These are phyloP conservation scores for Tubosaeta sp. DNA, from an alignment of 768 basidiomycete genomes.

Conservation along the genomic window DNA sequence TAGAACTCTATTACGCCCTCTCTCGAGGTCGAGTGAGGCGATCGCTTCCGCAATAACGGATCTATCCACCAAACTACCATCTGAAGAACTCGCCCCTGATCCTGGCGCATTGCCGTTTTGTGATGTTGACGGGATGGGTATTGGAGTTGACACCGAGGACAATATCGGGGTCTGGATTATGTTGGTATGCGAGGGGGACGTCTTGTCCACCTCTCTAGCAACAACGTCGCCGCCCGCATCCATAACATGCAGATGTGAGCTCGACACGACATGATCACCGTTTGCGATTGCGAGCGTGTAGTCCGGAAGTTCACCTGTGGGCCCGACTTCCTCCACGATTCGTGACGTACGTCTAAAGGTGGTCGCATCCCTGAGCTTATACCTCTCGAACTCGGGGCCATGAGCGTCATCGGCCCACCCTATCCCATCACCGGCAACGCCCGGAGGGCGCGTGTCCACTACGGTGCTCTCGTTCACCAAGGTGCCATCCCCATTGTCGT, in stretches of 20 bases:
- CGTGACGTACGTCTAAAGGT: conserved; percentile 20
- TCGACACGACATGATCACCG: neutral
- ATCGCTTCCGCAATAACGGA: conserved; percentile 29
- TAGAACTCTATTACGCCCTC: conserved; percentile 50
- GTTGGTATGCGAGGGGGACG: neutral
- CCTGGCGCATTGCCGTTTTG: conserved; percentile 18
- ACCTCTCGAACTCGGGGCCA: conserved; percentile 29
- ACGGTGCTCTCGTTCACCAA: neutral
- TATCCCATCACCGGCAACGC: conserved; percentile 36
- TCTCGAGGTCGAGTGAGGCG: conserved; percentile 34
- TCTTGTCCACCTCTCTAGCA: conserved; percentile 5
- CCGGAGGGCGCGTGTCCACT: neutral
- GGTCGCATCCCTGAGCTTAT: conserved; percentile 10
- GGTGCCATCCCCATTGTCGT: conserved; percentile 24
- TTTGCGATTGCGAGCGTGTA: conserved; percentile 16
- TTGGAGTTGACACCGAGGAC: conserved; percentile 5
- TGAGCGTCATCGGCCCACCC: conserved; percentile 51
- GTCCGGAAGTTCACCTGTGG: conserved; percentile 39
- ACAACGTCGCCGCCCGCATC: neutral
- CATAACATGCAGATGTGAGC: neutral
- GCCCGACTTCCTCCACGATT: conserved; percentile 38
- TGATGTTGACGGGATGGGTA: conserved; percentile 3
- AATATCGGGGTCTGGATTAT: conserved; percentile 3
- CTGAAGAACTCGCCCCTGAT: conserved; percentile 45
- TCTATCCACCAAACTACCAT: conserved; percentile 42